Evolutionary conservation across 495 filamentous ascomycete species (phyloP), one percentile per base, ranked within the genome.

Genomic region (Astrothelium subdiscretum): DNA sequence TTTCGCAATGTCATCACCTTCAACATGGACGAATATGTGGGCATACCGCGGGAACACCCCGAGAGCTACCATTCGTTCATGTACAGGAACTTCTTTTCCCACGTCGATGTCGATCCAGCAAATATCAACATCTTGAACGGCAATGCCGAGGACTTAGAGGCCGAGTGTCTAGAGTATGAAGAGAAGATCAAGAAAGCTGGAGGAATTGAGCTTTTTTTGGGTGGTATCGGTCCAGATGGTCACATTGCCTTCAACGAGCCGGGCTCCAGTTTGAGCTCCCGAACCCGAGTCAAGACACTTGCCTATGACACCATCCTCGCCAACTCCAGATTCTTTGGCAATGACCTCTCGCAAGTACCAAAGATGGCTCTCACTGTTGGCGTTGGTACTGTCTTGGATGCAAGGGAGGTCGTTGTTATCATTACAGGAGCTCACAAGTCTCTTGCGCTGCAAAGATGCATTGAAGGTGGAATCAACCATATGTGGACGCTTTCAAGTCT

Each of bases 1-100:
- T 94, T 92, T 70, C 85, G 85, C 67, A 84, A 92, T 87, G 88
- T 94, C 66, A 80, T 91, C 68, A 94, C 89, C 8, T 92, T 92
- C 78, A 95, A 95, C 72, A 95, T 95, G 90, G 90, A 92, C 74
- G 89, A 95, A 76, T 95, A 92, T 71, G 85, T 92, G 67, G 86
- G 87, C 43, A 81, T 95, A 61, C 86, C 89, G 31, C 82, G 86
- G 63, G 87, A 90, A 65, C 89, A 92, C 71, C 87, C 89, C 12
- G 83, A 91, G 72, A 87, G 83, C 70, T 92, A 92, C 75, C 89
- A 92, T 77, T 86, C 85, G 61, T 95, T 92, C 77, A 92, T 95
- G 90, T 92, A 89, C 79, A 87, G 86, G 74, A 80, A 92, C 73
- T 90, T 92, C 80, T 95, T 95, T 78, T 88, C 86, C 2, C 89